Evolutionary conservation across 169 alveolate species (phyloP).

Genomic region (Plasmodium inui): DNA sequence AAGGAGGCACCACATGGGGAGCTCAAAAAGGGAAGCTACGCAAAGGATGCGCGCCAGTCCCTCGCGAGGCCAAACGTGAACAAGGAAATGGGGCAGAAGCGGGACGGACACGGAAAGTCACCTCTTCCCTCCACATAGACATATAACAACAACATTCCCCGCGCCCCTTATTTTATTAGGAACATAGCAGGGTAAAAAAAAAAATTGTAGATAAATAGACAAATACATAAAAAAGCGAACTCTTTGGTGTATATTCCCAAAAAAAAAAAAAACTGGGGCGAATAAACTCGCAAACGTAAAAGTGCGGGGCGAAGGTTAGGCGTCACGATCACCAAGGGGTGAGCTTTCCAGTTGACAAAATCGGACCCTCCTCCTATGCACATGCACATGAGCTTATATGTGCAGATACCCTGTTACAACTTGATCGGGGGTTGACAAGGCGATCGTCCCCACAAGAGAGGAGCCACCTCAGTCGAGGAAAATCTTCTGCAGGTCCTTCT

Average conservation of each 20-base stretch:
- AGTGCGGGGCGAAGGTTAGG: too few relatives aligned
- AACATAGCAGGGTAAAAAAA: too few relatives aligned
- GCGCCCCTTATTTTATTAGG: neutral
- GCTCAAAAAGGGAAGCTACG: neutral
- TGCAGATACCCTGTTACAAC: neutral
- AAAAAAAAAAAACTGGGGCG: neutral
- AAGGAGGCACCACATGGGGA: neutral
- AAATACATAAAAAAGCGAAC: neutral
- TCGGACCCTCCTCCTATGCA: neutral
- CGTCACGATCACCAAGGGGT: too few relatives aligned
- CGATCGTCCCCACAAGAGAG: too few relatives aligned
- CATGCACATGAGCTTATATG: neutral
- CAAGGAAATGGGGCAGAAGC: neutral
- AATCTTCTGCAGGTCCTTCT: constrained; percentile 82
- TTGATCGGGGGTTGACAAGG: neutral
- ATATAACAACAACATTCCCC: neutral
- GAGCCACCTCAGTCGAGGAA: constrained; percentile 21
- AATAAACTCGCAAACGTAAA: neutral
- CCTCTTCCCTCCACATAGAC: neutral
- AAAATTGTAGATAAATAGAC: neutral
- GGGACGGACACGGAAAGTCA: neutral
- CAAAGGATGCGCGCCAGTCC: neutral
- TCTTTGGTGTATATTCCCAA: neutral
- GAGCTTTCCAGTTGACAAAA: too few relatives aligned
- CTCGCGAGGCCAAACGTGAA: neutral